Conservation (phyloP, 371 early-diverging fungal species). For the Mucor racemosus region DNA sequence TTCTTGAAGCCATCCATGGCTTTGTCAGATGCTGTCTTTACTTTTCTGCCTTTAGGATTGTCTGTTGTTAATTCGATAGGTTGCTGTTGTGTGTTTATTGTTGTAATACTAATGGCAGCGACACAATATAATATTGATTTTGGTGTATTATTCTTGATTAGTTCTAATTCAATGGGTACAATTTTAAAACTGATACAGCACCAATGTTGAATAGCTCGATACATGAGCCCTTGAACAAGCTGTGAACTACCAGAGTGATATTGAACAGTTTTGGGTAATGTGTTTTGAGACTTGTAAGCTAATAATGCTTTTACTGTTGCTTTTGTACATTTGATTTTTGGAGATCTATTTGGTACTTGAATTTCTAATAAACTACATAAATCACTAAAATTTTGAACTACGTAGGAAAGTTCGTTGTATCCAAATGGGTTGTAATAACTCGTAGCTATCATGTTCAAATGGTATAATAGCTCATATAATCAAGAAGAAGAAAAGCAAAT, state of each 20-base stretch:
- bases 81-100: conserved; percentile 6
- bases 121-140: conserved; percentile 27
- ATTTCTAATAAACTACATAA: conserved; percentile 15
- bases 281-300: conserved; percentile 6
- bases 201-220: conserved; percentile 28
- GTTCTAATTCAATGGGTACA: conserved; percentile 22
- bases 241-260: conserved; percentile 16
- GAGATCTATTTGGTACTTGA: background rate
- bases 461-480: background rate
- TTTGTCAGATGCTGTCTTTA: background rate
- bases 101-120: conserved; percentile 27
- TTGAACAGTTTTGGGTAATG: conserved; percentile 18
- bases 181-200: conserved; percentile 36
- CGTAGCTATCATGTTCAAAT: background rate
- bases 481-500: background rate
- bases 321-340: background rate
- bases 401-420: conserved; percentile 2
- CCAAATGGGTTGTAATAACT: background rate
- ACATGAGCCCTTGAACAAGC: conserved; percentile 23
- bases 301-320: conserved; percentile 11
- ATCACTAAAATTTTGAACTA: conserved; percentile 11
- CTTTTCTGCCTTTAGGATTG: background rate
- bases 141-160: conserved; percentile 21
- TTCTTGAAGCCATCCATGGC: conserved; percentile 19
- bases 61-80: background rate